A percentile compares a stretch with the other conserved stretches of the same genome.
Conservation (phyloP, 1,284 basidiomycete genomes). For the Ustilago trichophora region DNA sequence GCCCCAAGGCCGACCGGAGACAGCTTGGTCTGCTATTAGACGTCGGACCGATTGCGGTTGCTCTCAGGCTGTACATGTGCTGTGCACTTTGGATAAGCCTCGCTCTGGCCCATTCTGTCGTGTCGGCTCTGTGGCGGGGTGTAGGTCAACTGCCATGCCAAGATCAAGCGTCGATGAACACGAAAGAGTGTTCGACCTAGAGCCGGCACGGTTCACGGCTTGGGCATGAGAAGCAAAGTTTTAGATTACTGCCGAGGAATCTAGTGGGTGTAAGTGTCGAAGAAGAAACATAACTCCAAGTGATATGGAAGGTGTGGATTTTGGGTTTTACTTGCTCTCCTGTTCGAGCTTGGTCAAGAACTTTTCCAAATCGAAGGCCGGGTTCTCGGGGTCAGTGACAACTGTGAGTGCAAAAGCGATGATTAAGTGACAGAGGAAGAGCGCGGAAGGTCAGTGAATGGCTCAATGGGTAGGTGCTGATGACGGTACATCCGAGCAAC, state of each 20-base stretch:
- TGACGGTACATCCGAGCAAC: not conserved
- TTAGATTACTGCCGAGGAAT: conserved; percentile 23
- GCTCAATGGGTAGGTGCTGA: not conserved
- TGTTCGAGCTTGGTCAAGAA: conserved; percentile 71
- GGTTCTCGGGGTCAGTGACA: conserved; percentile 86
- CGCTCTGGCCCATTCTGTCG: too few species aligned
- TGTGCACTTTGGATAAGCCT: too few species aligned
- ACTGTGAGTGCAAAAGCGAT: conserved; percentile 71
- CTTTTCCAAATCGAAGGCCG: conserved; percentile 95
- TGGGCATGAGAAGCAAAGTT: conserved; percentile 12
- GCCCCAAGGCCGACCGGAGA: too few species aligned
- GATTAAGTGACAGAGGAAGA: conserved; percentile 32
- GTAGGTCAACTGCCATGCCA: too few species aligned
- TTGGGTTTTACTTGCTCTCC: conserved; percentile 30
- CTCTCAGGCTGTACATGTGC: too few species aligned
- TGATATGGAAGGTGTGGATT: not conserved
- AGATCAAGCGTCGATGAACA: too few species aligned
- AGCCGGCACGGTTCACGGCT: too few species aligned
- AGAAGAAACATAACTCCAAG: not conserved
- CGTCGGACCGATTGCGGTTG: too few species aligned
- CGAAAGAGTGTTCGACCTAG: not conserved
- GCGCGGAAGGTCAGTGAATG: conserved; percentile 6
- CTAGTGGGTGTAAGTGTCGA: conserved; percentile 14
- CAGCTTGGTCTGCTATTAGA: too few species aligned
- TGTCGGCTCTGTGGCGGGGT: too few species aligned